phyloP scores from a whole-genome alignment of 2,329 filamentous ascomycete genomes.

The Pseudogymnoascus sp. region DNA sequence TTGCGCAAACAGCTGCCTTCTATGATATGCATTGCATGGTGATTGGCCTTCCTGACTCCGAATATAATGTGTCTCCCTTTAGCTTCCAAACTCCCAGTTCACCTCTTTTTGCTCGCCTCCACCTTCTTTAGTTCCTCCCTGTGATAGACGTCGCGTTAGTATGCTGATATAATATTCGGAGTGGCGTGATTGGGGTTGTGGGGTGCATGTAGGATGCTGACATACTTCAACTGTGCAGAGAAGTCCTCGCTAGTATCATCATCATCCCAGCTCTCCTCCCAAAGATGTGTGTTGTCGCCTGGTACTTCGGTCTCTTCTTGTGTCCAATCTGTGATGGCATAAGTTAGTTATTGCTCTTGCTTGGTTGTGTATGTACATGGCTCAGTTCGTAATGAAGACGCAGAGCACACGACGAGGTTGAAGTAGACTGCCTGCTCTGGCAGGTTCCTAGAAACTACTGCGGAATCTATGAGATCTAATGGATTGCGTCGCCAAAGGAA shows the following conservation, averaged over 20 bases:
- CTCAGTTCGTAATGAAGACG: background rate
- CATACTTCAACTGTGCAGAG: conserved; percentile 85
- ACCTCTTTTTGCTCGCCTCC: conserved; percentile 65
- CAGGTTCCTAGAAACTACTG: background rate
- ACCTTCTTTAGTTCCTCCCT: conserved; percentile 95
- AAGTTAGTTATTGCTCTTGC: conserved; percentile 5
- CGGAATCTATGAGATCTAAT: background rate
- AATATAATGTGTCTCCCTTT: conserved; percentile 15
- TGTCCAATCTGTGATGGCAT: conserved; percentile 66
- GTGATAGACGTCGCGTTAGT: conserved; percentile 9
- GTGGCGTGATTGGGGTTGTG: background rate
- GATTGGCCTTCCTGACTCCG: conserved; percentile 10
- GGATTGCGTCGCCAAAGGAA: background rate
- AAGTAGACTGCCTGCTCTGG: background rate
- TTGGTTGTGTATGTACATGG: background rate
- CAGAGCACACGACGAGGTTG: background rate
- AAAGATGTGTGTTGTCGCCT: conserved; percentile 73
- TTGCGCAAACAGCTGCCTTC: conserved; percentile 11
- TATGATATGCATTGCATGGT: conserved; percentile 9
- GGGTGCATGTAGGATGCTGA: conserved; percentile 21
- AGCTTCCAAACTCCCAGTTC: conserved; percentile 29
- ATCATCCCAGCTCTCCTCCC: conserved; percentile 99
- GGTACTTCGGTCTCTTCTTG: conserved; percentile 85
- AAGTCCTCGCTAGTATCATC: conserved; percentile 97
- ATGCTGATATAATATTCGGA: background rate